phyloP scores from a whole-genome alignment of 2,329 filamentous ascomycete species.

The Colletotrichum sp. region DNA sequence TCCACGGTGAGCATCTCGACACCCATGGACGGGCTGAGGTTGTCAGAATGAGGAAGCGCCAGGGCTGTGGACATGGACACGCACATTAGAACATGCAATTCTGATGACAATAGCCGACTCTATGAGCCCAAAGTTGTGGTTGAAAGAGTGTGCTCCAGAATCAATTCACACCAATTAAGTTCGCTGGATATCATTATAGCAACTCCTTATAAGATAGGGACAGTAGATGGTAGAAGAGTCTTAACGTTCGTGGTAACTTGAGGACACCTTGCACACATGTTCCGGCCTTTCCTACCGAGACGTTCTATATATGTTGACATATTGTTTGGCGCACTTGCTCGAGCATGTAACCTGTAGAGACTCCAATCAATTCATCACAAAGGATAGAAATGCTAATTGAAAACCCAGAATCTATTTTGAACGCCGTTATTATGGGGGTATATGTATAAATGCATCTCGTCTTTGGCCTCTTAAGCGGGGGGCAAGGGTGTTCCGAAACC shows the following conservation, averaged over 20 bases:
- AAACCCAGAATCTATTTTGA: not conserved
- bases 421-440: not conserved
- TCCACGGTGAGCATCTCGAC: not conserved
- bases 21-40: not conserved
- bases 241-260: no score
- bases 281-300: no score
- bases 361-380: fast-evolving
- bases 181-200: no score
- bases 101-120: not conserved
- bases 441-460: not conserved
- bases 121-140: not conserved
- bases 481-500: not conserved
- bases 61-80: not conserved
- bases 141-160: not conserved
- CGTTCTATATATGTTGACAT: no score
- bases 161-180: no score
- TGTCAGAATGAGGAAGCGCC: not conserved
- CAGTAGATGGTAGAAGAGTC: no score
- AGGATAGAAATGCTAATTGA: not conserved
- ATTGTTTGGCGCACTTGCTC: not conserved
- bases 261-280: no score
- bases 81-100: not conserved
- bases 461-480: not conserved
- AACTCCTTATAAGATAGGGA: no score
- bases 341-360: not conserved